phyloP scores from a whole-genome alignment of 1,284 basidiomycete genomes.

The Leccinum solheimii region DNA sequence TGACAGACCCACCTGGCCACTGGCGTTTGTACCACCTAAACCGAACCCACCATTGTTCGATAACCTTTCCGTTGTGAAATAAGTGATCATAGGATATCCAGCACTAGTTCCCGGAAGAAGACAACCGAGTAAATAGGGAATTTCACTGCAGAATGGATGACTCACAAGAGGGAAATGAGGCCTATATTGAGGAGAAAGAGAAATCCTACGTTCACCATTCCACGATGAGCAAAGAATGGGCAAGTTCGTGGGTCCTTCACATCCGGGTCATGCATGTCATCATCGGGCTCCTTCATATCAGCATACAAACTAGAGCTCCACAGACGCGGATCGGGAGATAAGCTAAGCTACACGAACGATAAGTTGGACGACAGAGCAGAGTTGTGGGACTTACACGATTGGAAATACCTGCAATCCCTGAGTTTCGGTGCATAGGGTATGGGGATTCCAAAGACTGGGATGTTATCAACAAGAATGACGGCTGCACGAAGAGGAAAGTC shows the following conservation, averaged over 20 bases:
- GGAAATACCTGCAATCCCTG: conserved; percentile 20
- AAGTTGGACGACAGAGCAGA: background rate
- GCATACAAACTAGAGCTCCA: conserved; percentile 54
- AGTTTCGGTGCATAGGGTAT: conserved; percentile 25
- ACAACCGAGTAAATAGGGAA: background rate
- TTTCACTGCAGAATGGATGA: conserved; percentile 7
- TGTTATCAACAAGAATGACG: background rate
- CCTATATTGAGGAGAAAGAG: conserved; percentile 49
- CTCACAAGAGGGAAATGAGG: conserved; percentile 57
- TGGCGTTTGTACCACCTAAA: conserved; percentile 71
- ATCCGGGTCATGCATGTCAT: conserved; percentile 58
- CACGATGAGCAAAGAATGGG: conserved; percentile 44
- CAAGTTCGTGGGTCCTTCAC: conserved; percentile 26
- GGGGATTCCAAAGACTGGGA: conserved; percentile 30
- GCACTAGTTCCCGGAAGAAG: conserved; percentile 37
- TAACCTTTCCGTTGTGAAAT: conserved; percentile 40
- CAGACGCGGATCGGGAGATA: conserved; percentile 51
- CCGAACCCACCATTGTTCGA: conserved; percentile 54
- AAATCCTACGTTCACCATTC: conserved; percentile 66
- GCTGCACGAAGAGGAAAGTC: background rate
- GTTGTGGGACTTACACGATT: conserved; percentile 20
- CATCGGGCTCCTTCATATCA: conserved; percentile 51
- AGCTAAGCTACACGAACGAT: conserved; percentile 42
- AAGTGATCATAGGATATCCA: conserved; percentile 55
- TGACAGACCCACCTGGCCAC: conserved; percentile 55